A percentile compares a stretch with the other conserved stretches of the same genome.
Conservation (phyloP, 441 rosid genomes). For the Brassica hybrid region DNA sequence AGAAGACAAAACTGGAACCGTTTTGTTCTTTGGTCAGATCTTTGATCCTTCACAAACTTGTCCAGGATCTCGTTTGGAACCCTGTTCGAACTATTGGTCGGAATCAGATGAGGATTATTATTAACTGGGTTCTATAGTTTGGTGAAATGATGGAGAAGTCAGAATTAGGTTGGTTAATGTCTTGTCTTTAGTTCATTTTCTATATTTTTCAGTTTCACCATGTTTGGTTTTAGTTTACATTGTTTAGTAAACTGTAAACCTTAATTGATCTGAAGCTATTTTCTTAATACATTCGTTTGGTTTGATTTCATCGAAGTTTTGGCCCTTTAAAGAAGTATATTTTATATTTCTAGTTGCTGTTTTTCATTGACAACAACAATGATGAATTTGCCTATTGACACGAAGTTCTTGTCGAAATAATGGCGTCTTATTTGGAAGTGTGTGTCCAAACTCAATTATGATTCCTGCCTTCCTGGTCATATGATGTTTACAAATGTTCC, state of each 20-base stretch:
- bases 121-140: too few species aligned
- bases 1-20: not conserved
- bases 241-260: too few species aligned
- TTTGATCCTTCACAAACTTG: not conserved
- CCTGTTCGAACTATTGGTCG: not conserved
- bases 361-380: too few species aligned
- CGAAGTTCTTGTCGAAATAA: not conserved
- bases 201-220: too few species aligned
- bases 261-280: too few species aligned
- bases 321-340: too few species aligned
- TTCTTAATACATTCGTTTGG: too few species aligned
- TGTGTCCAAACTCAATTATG: not conserved
- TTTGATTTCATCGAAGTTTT: too few species aligned
- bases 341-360: too few species aligned
- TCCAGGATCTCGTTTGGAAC: not conserved
- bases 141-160: not conserved
- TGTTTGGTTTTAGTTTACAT: too few species aligned
- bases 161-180: not conserved
- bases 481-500: not conserved
- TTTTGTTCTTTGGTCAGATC: not conserved
- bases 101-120: not conserved
- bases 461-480: not conserved
- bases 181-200: too few species aligned
- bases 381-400: not conserved
- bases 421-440: not conserved